Percentiles rank a stretch among this genome's conserved stretches.
phyloP scores from a whole-genome alignment of 805 yeast genomes.

The Cyberlindnera meyerae region DNA sequence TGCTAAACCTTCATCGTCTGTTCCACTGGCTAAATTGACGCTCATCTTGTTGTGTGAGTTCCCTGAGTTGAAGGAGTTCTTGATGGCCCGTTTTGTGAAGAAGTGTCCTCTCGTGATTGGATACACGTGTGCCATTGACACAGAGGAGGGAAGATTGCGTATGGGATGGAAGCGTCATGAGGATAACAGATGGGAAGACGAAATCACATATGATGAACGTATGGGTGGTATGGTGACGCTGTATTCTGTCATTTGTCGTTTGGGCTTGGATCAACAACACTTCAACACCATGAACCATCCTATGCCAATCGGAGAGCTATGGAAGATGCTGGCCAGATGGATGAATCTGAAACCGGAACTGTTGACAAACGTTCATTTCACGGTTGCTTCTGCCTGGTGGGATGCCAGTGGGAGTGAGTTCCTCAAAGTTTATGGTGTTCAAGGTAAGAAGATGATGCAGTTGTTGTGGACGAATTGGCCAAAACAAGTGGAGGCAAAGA shows the following conservation, averaged over 20 bases:
- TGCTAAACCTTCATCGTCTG: conserved; percentile 69
- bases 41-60: conserved; percentile 45
- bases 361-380: conserved; percentile 64
- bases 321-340: conserved; percentile 72
- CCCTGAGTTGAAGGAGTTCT: conserved; percentile 36
- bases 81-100: conserved; percentile 78
- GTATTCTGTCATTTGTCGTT: conserved; percentile 68
- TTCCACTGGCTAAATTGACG: conserved; percentile 72
- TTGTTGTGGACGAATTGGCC: conserved; percentile 51
- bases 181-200: conserved; percentile 42
- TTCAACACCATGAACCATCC: conserved; percentile 40
- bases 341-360: conserved; percentile 50
- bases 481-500: conserved; percentile 40
- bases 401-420: conserved; percentile 68
- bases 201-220: conserved; percentile 74
- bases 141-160: conserved; percentile 72
- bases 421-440: conserved; percentile 54
- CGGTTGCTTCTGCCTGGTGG: conserved; percentile 84
- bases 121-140: conserved; percentile 64
- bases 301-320: conserved; percentile 49
- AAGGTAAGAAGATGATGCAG: conserved; percentile 58
- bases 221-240: conserved; percentile 81
- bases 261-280: conserved; percentile 30
- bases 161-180: conserved; percentile 83
- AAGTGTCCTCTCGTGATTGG: conserved; percentile 91